Evolutionary conservation across 1,139 yeast species (phyloP).

Genomic region (Diutina pseudorugosa): DNA sequence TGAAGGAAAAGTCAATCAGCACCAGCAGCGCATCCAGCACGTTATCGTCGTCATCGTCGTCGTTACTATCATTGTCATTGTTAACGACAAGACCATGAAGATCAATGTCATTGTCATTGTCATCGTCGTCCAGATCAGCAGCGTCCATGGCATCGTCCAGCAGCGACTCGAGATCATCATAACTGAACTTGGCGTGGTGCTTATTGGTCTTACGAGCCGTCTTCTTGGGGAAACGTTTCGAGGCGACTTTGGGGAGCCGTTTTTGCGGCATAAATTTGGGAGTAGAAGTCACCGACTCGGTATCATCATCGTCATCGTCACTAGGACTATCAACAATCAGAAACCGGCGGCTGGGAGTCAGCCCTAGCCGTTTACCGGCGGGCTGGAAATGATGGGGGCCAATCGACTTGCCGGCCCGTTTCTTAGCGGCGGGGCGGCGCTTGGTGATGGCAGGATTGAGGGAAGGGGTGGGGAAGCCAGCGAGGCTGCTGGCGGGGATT

Average conservation of each 20-base stretch:
- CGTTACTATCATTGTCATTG: conserved; percentile 8
- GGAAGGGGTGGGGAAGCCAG: not conserved
- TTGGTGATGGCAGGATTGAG: not conserved
- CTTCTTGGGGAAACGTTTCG: conserved; percentile 17
- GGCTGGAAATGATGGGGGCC: not conserved
- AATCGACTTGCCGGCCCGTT: not conserved
- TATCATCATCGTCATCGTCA: conserved; percentile 1
- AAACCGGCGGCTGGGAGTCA: not conserved
- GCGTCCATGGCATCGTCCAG: conserved; percentile 5
- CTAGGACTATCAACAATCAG: not conserved
- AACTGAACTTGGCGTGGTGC: not conserved
- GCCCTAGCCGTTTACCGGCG: not conserved
- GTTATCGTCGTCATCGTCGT: conserved; percentile 14
- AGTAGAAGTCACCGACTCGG: not conserved
- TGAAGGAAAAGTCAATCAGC: conserved; percentile 9
- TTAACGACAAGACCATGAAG: too few relatives aligned
- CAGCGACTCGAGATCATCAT: conserved; percentile 1
- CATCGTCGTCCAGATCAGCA: conserved; percentile 11
- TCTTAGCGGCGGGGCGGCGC: not conserved
- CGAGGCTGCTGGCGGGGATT: not conserved
- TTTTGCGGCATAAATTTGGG: not conserved
- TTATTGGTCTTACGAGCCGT: conserved; percentile 15
- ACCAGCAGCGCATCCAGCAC: conserved; percentile 14
- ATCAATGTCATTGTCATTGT: conserved; percentile 10
- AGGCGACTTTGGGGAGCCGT: not conserved